Percentiles rank a stretch among this genome's conserved stretches.
These are phyloP conservation scores for Boletus eberwhitei DNA, from an alignment of 768 basidiomycete species.

Conservation along the genomic window DNA sequence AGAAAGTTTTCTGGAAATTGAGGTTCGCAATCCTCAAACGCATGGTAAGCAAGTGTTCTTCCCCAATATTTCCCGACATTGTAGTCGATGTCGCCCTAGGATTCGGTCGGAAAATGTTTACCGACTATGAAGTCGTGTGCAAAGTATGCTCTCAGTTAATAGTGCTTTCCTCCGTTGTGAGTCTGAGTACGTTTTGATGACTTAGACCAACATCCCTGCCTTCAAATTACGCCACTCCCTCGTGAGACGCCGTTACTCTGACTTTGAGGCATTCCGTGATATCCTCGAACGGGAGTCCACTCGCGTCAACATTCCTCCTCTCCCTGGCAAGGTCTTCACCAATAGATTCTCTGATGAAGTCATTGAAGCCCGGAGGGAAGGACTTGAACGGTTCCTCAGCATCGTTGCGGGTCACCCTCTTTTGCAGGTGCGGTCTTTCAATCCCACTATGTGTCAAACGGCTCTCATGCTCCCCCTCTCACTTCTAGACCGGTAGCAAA, in stretches of 20 bases:
- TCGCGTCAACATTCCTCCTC: constrained; percentile 93
- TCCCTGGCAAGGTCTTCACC: constrained; percentile 98
- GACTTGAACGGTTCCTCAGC: constrained; percentile 90
- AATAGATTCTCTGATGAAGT: constrained; percentile 98
- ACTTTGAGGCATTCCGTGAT: constrained; percentile 96
- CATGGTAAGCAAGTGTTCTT: constrained; percentile 55
- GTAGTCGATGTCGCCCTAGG: constrained; percentile 37
- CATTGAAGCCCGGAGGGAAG: constrained; percentile 88
- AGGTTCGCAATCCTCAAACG: constrained; percentile 94
- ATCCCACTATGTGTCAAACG: neutral
- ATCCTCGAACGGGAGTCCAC: constrained; percentile 97
- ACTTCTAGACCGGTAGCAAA: constrained; percentile 83
- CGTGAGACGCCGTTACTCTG: constrained; percentile 85
- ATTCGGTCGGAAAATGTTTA: constrained; percentile 98
- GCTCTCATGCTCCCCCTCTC: constrained; percentile 3
- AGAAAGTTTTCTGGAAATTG: constrained; percentile 96
- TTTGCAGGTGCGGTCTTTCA: constrained; percentile 64
- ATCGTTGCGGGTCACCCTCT: constrained; percentile 97
- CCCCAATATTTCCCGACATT: neutral
- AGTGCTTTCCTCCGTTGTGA: neutral
- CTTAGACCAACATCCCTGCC: constrained; percentile 95
- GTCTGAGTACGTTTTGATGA: neutral
- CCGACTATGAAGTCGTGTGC: constrained; percentile 98
- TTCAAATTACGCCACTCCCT: constrained; percentile 95
- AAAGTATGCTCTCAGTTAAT: constrained; percentile 51